Evolutionary conservation across 306 rosid genomes (phyloP).

Genomic region (Gastrolobium bilobum): DNA sequence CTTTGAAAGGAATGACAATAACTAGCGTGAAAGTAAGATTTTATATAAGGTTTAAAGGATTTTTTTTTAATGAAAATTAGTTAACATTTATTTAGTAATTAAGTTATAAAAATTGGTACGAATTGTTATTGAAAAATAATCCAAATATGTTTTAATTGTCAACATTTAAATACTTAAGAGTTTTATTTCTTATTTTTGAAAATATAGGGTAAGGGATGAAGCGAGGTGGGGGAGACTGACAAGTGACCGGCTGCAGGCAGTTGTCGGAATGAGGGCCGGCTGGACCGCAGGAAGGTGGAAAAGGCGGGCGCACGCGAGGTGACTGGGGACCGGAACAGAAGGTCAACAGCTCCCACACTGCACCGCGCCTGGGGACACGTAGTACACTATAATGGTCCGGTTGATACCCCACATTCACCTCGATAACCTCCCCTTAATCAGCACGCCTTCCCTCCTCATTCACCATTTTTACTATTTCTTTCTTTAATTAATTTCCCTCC

Average conservation of each 20-base stretch:
- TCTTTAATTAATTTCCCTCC: not conserved
- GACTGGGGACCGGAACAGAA: conserved; percentile 60
- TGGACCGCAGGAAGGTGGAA: conserved; percentile 48
- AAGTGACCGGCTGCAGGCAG: conserved; percentile 67
- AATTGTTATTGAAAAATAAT: no score
- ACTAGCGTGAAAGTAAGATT: no score
- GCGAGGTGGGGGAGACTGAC: conserved; percentile 58
- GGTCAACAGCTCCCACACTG: conserved; percentile 39
- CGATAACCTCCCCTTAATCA: conserved; percentile 49
- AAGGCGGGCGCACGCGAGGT: conserved; percentile 52
- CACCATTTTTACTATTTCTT: conserved; percentile 13
- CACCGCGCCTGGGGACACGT: conserved; percentile 3
- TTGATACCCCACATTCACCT: conserved; percentile 87
- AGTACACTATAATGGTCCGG: conserved; percentile 57
- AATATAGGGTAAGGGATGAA: not conserved
- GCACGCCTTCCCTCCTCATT: conserved; percentile 59
- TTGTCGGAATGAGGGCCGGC: conserved; percentile 61
- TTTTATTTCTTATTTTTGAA: no score
- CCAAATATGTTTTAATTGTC: no score
- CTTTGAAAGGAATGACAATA: no score
- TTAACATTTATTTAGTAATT: no score
- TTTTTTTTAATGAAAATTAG: no score
- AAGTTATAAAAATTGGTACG: no score
- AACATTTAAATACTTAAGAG: not conserved
- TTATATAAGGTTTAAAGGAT: no score